Evolutionary conservation across 768 basidiomycete genomes (phyloP).

Genomic region (Xerocomellus chrysenteron): DNA sequence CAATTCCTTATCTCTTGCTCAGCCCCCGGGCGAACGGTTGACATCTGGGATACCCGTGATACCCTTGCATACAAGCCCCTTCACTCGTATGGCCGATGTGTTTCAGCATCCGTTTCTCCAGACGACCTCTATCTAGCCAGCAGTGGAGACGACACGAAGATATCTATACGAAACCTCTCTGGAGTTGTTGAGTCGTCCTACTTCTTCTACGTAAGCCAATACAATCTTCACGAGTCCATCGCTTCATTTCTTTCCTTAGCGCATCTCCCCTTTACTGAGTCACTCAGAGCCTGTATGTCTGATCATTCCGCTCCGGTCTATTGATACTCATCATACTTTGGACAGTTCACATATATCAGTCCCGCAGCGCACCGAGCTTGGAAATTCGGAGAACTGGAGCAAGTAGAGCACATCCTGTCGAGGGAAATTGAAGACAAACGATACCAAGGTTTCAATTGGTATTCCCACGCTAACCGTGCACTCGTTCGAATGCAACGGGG

Average conservation of each 20-base stretch:
- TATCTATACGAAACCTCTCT: background rate
- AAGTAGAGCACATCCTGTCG: constrained; percentile 5
- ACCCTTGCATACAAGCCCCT: background rate
- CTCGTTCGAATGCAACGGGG: constrained; percentile 8
- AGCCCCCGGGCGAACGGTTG: constrained; percentile 1
- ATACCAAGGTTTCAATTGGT: background rate
- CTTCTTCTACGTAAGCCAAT: constrained; percentile 1
- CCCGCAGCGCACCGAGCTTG: background rate
- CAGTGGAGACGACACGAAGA: background rate
- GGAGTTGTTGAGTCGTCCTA: background rate
- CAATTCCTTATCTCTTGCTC: constrained; percentile 11
- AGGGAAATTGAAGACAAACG: constrained; percentile 8
- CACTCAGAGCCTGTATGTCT: background rate
- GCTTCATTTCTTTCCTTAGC: background rate
- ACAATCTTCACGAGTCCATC: background rate
- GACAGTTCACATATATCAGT: constrained; percentile 8
- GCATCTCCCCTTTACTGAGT: background rate
- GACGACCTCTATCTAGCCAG: background rate
- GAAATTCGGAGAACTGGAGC: background rate
- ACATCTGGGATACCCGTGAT: constrained; percentile 7
- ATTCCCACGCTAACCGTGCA: constrained; percentile 15
- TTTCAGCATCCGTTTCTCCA: constrained; percentile 1
- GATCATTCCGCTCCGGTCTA: background rate
- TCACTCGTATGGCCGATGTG: background rate
- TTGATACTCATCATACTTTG: background rate